Percentiles rank a stretch among this genome's conserved stretches.
phyloP scores from a whole-genome alignment of 1,284 basidiomycete genomes.

The Cerrena zonata region DNA sequence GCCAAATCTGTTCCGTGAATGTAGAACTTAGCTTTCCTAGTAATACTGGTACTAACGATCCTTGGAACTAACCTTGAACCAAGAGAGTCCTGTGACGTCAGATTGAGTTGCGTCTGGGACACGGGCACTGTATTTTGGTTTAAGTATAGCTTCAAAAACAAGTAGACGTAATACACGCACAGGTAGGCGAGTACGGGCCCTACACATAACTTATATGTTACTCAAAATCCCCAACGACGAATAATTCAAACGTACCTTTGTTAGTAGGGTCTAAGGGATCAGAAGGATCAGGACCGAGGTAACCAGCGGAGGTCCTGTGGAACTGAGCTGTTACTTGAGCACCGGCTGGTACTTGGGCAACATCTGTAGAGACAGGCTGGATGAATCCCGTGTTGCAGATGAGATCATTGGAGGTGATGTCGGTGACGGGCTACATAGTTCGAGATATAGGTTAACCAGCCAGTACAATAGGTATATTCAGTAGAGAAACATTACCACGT shows the following conservation, averaged over 20 bases:
- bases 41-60: background rate
- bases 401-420: constrained; percentile 48
- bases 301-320: constrained; percentile 41
- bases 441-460: background rate
- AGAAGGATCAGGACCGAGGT: constrained; percentile 32
- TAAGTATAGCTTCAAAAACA: no score
- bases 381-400: constrained; percentile 56
- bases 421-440: constrained; percentile 50
- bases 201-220: background rate
- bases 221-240: background rate
- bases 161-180: no score
- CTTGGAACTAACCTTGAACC: constrained; percentile 12
- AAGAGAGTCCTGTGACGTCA: constrained; percentile 13
- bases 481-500: constrained; percentile 23
- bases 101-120: constrained; percentile 5
- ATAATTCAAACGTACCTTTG: constrained; percentile 24
- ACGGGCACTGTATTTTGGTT: constrained; percentile 1
- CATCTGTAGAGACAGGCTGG: constrained; percentile 38
- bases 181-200: constrained; percentile 45
- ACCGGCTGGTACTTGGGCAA: constrained; percentile 45
- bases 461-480: background rate
- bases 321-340: constrained; percentile 41
- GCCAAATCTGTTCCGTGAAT: constrained; percentile 9
- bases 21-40: no score
- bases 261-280: constrained; percentile 47